phyloP scores from a whole-genome alignment of 345 rosid species.

The Eucalyptus rudis region DNA sequence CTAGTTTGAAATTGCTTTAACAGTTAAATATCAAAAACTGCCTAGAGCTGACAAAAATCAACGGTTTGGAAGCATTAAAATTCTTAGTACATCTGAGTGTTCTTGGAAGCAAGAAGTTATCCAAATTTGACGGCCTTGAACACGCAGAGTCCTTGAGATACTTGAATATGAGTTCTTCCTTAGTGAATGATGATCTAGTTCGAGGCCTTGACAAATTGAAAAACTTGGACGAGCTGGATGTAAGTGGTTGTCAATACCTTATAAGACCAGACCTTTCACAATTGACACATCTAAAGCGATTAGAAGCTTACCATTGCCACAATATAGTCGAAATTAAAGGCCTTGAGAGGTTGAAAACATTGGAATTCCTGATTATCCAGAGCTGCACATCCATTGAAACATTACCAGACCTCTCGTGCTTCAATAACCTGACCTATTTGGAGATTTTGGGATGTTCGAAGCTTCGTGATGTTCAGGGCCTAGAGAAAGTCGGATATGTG shows the following conservation, averaged over 20 bases:
- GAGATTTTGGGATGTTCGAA: too few relatives aligned
- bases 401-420: neutral
- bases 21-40: neutral
- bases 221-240: neutral
- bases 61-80: neutral
- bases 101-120: neutral
- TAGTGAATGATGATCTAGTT: neutral
- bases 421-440: neutral
- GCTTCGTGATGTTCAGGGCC: too few relatives aligned
- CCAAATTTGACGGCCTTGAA: neutral
- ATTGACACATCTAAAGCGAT: neutral
- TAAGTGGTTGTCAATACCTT: neutral
- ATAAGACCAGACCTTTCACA: neutral
- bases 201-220: neutral
- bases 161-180: neutral
- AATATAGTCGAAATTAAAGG: neutral
- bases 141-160: neutral
- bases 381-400: neutral
- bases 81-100: neutral
- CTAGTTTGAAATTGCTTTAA: neutral
- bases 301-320: rapidly evolving
- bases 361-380: neutral
- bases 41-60: neutral
- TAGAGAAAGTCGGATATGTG: neutral
- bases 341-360: neutral